Percentiles rank a stretch among this genome's conserved stretches.
phyloP scores from a whole-genome alignment of 2,329 filamentous ascomycete species.

The Talaromyces atroroseus region DNA sequence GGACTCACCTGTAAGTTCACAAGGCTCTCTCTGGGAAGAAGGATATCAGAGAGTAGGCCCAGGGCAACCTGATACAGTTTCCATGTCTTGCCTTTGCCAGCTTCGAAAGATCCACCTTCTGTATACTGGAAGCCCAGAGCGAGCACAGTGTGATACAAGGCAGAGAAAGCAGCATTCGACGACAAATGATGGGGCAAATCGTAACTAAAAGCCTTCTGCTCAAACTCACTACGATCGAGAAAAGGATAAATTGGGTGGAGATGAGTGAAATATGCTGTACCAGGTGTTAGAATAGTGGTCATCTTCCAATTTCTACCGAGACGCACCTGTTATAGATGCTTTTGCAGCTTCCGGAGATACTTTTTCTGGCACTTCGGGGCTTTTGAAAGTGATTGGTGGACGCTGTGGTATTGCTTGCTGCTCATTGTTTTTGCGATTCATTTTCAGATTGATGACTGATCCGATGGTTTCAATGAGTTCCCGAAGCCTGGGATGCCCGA shows the following conservation, averaged over 20 bases:
- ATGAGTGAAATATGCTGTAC: slow-evolving; percentile 35
- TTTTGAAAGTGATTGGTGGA: slow-evolving; percentile 16
- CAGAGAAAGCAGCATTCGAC: slow-evolving; percentile 25
- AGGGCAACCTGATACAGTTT: slow-evolving; percentile 36
- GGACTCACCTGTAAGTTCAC: slow-evolving; percentile 11
- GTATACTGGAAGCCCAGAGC: slow-evolving; percentile 36
- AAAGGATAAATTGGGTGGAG: slow-evolving; percentile 40
- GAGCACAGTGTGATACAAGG: slow-evolving; percentile 35
- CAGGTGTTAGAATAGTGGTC: neutral
- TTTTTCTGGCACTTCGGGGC: slow-evolving; percentile 13
- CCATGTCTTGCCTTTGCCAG: slow-evolving; percentile 37
- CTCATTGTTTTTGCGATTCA: slow-evolving; percentile 12
- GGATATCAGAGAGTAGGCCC: slow-evolving; percentile 30
- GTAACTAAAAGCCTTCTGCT: slow-evolving; percentile 24
- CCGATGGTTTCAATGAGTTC: slow-evolving; percentile 21
- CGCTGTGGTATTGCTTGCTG: neutral
- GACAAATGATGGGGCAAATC: slow-evolving; percentile 22
- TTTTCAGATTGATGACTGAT: slow-evolving; percentile 16
- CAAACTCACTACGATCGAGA: slow-evolving; percentile 34
- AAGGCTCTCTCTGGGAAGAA: slow-evolving; percentile 20
- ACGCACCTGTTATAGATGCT: slow-evolving; percentile 14
- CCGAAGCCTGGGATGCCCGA: slow-evolving; percentile 22
- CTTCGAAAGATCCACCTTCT: slow-evolving; percentile 34
- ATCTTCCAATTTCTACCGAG: neutral
- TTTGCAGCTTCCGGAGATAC: slow-evolving; percentile 13